Percentiles rank a stretch among this genome's conserved stretches.
Evolutionary conservation across 345 rosid genomes (phyloP).

Genomic region (Sonneratia caseolaris): DNA sequence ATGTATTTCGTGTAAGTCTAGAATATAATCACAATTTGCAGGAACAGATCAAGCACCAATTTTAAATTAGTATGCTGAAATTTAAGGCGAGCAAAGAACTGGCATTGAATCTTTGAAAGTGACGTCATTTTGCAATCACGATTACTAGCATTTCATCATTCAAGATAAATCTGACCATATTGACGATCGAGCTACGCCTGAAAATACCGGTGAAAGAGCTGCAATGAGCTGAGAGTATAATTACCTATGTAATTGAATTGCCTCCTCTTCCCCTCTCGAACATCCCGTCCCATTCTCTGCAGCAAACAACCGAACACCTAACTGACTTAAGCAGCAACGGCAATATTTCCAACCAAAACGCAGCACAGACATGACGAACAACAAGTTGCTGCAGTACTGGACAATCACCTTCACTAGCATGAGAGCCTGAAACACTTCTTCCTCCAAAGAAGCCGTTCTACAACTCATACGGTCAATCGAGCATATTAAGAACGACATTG

Average conservation of each 20-base stretch:
- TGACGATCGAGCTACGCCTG: not conserved
- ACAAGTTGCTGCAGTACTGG: not conserved
- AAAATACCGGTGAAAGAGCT: not conserved
- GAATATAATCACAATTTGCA: not conserved
- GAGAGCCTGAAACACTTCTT: constrained; percentile 65
- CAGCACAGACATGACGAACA: not conserved
- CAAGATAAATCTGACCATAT: not conserved
- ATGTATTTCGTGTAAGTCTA: too few species aligned
- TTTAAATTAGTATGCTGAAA: not conserved
- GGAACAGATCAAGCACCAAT: not conserved
- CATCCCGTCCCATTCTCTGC: constrained; percentile 72
- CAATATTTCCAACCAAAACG: not conserved
- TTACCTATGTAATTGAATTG: constrained; percentile 74
- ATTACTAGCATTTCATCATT: not conserved
- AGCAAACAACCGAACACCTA: constrained; percentile 47
- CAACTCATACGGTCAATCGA: not conserved
- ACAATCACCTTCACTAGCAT: constrained; percentile 64
- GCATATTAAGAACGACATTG: not conserved
- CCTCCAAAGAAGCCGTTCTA: constrained; percentile 59
- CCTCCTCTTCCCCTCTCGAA: constrained; percentile 77
- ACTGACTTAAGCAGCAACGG: constrained; percentile 16
- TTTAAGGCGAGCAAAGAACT: not conserved
- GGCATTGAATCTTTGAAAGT: too few species aligned
- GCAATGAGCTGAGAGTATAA: not conserved
- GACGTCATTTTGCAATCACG: too few species aligned